Percentiles rank a stretch among this genome's conserved stretches.
Conservation (phyloP, 805 yeast genomes). For the Metschnikowia hibisci region DNA sequence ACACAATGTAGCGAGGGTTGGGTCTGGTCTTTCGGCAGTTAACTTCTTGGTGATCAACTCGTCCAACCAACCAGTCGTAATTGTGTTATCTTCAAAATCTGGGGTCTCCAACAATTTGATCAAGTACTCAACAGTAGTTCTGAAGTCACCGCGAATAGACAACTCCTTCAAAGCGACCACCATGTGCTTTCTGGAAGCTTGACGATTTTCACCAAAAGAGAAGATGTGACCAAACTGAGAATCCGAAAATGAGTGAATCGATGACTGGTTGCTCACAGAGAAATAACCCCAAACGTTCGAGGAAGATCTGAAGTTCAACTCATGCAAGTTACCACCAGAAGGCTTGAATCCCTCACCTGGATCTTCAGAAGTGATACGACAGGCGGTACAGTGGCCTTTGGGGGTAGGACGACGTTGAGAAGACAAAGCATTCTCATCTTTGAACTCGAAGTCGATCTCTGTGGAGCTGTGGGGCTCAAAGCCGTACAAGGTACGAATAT, state of each 20-base stretch:
- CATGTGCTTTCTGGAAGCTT: conserved; percentile 97
- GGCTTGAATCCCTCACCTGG: conserved; percentile 99
- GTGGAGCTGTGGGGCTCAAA: conserved; percentile 93
- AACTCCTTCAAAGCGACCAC: conserved; percentile 96
- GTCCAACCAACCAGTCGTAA: conserved; percentile 99
- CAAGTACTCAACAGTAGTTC: conserved; percentile 96
- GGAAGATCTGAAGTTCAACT: conserved; percentile 92
- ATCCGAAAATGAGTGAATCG: conserved; percentile 96
- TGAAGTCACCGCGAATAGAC: conserved; percentile 96
- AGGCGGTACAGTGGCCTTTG: conserved; percentile 98
- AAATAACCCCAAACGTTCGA: conserved; percentile 99
- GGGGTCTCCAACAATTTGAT: conserved; percentile 94
- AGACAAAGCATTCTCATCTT: conserved; percentile 61
- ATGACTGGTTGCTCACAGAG: conserved; percentile 93
- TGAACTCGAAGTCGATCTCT: conserved; percentile 86
- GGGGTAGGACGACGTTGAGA: conserved; percentile 92
- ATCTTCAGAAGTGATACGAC: conserved; percentile 98
- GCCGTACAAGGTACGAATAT: conserved; percentile 89
- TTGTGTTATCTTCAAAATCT: conserved; percentile 92
- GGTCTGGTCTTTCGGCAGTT: conserved; percentile 96
- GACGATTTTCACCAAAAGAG: conserved; percentile 98
- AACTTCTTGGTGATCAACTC: conserved; percentile 89
- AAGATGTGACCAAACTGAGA: conserved; percentile 99
- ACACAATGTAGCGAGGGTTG: conserved; percentile 83
- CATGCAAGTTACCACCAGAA: conserved; percentile 94